phyloP scores from a whole-genome alignment of 2,329 filamentous ascomycete species.

The Talaromyces sp. region DNA sequence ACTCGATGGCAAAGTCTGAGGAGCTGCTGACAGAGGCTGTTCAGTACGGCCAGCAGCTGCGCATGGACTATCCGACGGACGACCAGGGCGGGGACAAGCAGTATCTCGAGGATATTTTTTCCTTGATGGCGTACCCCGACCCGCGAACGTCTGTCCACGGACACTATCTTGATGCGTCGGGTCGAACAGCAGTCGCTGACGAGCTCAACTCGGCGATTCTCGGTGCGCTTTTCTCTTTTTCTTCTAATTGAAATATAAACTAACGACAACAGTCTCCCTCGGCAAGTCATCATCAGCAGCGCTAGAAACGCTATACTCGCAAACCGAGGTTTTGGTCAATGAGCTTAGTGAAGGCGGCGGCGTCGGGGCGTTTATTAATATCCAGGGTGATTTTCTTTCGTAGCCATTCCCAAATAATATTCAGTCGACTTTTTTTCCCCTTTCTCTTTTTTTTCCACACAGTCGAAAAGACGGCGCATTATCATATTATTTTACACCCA shows the following conservation, averaged over 20 bases:
- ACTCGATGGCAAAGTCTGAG: slow-evolving; percentile 33
- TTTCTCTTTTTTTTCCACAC: not conserved
- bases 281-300: slow-evolving; percentile 86
- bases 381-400: slow-evolving; percentile 47
- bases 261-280: slow-evolving; percentile 62
- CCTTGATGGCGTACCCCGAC: slow-evolving; percentile 80
- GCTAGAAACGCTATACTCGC: slow-evolving; percentile 77
- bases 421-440: not conserved
- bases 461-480: not conserved
- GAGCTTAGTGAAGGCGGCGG: slow-evolving; percentile 76
- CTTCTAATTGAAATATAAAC: no score
- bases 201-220: slow-evolving; percentile 91
- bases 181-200: slow-evolving; percentile 76
- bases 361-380: slow-evolving; percentile 76
- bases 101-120: slow-evolving; percentile 78
- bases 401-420: not conserved
- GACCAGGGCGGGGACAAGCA: slow-evolving; percentile 65
- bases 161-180: slow-evolving; percentile 70
- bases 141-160: slow-evolving; percentile 72
- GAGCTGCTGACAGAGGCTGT: slow-evolving; percentile 66
- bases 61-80: slow-evolving; percentile 71
- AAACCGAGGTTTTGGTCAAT: slow-evolving; percentile 81
- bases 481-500: not conserved
- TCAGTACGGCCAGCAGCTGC: slow-evolving; percentile 72
- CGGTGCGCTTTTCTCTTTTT: slow-evolving; percentile 44